Base-by-base conservation (phyloP, 2,329 filamentous ascomycete genomes). In the Ophiocordyceps camponoti-floridani region DNA sequence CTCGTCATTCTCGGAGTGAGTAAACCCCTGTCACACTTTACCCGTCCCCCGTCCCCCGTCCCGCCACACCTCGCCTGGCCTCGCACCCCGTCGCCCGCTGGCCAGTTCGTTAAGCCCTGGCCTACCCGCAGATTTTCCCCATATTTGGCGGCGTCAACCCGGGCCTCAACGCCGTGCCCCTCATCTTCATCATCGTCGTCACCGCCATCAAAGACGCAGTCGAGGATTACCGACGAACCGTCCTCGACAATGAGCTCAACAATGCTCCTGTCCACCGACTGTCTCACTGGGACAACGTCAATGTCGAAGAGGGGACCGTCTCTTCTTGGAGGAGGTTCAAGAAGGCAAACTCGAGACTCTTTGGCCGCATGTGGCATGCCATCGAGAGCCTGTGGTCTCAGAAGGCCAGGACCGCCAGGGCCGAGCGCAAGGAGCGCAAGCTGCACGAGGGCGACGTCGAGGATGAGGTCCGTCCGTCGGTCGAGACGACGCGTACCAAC, bases 81-180 rank as follows among this genome's bases (percentile, higher is more conserved):
- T 8, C 31, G 45, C 40, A 28, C 9, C 28, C 16, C 26, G 23
- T 11, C 40, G 19, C 23, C 23, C 23, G 23, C 10, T 26, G 38
- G 18, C 38, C 38, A 4, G 38, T 11, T 5, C 38, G 38, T 41
- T 41, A 41, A 41, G 10, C 38, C 38, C 4, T 16, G 41, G 46
- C 51, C 46, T 37, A 49, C 19, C 50, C 50, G 23, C 64, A 96
- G 91, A 84, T 93, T 59, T 96, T 96, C 64, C 79, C 86, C 49
- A 94, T 98, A 51, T 98, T 98, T 58, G 91, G 91, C 55, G 88
- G 82, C 49, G 75, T 77, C 30, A 94, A 95, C 57, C 89, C 91
- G 16, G 91, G 84, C 38, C 69, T 98, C 40, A 89, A 87, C 57
- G 79, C 89, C 5, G 86, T 91, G 19, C 91, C 91, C 44, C 69